Percentiles rank a stretch among this genome's conserved stretches.
Conservation (phyloP, 768 basidiomycete genomes). For the Tubosaeta sp. region DNA sequence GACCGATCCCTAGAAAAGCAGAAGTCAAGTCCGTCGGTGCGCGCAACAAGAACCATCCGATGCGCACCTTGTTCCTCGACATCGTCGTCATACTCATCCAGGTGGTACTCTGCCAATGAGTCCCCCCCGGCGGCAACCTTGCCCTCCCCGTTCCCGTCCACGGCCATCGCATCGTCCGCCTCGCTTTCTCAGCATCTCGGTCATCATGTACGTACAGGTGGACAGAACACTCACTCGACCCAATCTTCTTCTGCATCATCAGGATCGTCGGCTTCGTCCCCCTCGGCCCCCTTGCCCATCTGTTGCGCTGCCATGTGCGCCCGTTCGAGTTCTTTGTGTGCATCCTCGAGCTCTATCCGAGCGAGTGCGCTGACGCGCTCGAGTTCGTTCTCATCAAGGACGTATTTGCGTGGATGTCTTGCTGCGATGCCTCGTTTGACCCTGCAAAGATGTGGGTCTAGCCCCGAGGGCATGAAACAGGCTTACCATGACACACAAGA, state of each 20-base stretch:
- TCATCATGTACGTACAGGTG: constrained; percentile 10
- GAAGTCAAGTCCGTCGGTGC: not conserved
- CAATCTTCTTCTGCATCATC: constrained; percentile 54
- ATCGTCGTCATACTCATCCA: constrained; percentile 92
- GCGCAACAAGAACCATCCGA: not conserved
- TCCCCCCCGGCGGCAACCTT: constrained; percentile 38
- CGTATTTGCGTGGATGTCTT: constrained; percentile 78
- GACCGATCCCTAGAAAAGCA: constrained; percentile 50
- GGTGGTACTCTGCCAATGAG: constrained; percentile 81
- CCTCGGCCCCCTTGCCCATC: constrained; percentile 66
- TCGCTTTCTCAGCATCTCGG: constrained; percentile 32
- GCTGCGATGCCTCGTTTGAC: constrained; percentile 76
- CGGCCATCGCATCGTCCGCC: constrained; percentile 61
- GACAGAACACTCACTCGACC: constrained; percentile 74
- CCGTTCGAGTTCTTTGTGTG: constrained; percentile 75
- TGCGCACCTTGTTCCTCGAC: constrained; percentile 34
- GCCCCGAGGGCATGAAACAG: not conserved
- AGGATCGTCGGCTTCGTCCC: constrained; percentile 58
- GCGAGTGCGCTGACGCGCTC: constrained; percentile 87
- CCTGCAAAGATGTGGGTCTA: constrained; percentile 35
- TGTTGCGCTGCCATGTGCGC: constrained; percentile 71
- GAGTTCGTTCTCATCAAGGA: constrained; percentile 86
- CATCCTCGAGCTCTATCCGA: constrained; percentile 85
- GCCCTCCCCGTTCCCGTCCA: constrained; percentile 35
- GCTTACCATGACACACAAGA: constrained; percentile 60